Percentiles rank a stretch among this genome's conserved stretches.
phyloP scores from a whole-genome alignment of 2,329 filamentous ascomycete species.

The Cytospora paraplurivora region DNA sequence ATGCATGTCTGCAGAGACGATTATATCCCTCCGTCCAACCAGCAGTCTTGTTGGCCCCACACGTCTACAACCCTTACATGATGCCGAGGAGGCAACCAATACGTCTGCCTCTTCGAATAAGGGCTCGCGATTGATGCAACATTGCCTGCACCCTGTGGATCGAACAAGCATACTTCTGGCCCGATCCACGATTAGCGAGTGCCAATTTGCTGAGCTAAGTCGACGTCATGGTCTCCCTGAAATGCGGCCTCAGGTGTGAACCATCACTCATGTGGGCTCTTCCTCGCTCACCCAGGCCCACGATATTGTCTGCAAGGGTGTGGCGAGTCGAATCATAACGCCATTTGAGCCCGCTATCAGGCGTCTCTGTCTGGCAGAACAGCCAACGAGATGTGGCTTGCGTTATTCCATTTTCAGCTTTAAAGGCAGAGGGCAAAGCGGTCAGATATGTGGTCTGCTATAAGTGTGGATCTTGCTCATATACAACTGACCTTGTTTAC shows the following conservation, averaged over 20 bases:
- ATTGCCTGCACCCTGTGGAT: neutral
- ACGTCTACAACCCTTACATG: neutral
- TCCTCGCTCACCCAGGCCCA: neutral
- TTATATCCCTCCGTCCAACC: constrained; percentile 8
- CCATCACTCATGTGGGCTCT: neutral
- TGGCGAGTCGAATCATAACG: neutral
- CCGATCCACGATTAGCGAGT: constrained; percentile 15
- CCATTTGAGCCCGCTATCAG: neutral
- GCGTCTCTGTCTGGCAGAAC: neutral
- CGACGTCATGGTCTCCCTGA: neutral
- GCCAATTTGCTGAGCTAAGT: neutral
- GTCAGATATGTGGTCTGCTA: neutral
- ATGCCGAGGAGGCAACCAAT: neutral
- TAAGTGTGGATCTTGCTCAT: neutral
- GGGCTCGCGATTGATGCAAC: neutral
- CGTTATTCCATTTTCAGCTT: neutral
- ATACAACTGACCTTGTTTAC: neutral
- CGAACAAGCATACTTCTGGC: constrained; percentile 6
- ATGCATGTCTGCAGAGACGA: constrained; percentile 5
- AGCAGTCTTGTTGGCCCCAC: constrained; percentile 8
- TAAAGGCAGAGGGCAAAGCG: neutral
- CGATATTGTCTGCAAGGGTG: neutral
- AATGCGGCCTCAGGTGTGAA: neutral
- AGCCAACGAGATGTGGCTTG: neutral
- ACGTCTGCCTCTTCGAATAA: neutral